Evolutionary conservation across 2,329 filamentous ascomycete genomes (phyloP), one percentile per base, ranked within the genome.

Genomic region (Talaromyces sp.): DNA sequence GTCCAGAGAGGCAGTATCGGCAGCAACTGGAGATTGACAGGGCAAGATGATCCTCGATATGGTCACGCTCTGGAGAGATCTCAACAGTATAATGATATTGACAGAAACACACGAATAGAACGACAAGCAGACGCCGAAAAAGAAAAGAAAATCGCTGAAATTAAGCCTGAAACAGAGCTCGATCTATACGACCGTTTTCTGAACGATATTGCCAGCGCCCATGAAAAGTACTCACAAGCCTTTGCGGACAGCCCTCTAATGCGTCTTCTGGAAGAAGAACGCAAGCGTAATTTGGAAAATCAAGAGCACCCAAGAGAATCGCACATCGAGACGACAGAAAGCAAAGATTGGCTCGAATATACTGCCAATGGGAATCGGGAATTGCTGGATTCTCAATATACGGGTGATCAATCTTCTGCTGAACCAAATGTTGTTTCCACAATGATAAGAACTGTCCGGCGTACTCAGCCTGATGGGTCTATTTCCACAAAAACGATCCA

Each of bases 401-500:
- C 65, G 8, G 25, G 55, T 32, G 66, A 67, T 47, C 65, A 69
- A n/a, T 64, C 68, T 17, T 63, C 67, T 13, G 52, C 65, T 9
- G 62, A 60, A 62, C n/a, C 56, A 62, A 22, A 69, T 67, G 70
- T 88, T 2, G 70, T 87, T 1, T 85, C 84, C 0, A 85, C 83
- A 1, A 72, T 84, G 49, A 86, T 82, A 0, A 85, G 79, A 0
- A 87, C 84, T 2, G 80, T 85, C 64, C 82, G 82, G 3, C 80
- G 77, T 4, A 80, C 80, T 2, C 73, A 82, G 1, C 76, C 83
- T 0, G 85, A 88, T 68, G 85, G 85, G 13, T 83, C 81, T 0
- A 73, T 86, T 2, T 81, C 82, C 9, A 87, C 82, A 0, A 85
- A 82, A 65, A 80, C 81, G 1, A 74, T 85, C 10, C 73, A 85